Evolutionary conservation across 805 yeast genomes (phyloP).

Genomic region (Barnettozyma salicaria): DNA sequence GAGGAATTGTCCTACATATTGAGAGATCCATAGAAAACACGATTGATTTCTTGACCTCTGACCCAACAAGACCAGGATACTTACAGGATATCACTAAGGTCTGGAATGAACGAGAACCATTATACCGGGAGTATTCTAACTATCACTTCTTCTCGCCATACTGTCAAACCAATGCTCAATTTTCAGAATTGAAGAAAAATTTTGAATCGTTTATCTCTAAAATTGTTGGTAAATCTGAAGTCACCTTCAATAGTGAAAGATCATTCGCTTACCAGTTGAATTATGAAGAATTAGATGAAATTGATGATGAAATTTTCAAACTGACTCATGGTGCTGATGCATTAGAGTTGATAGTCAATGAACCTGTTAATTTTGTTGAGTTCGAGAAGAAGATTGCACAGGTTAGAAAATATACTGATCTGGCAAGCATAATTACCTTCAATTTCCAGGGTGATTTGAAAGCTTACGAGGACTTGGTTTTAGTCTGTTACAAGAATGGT

Average conservation of each 20-base stretch:
- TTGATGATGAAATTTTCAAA: constrained; percentile 37
- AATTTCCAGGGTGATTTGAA: constrained; percentile 48
- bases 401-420: constrained; percentile 53
- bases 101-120: constrained; percentile 73
- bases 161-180: constrained; percentile 50
- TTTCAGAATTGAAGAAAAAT: constrained; percentile 49
- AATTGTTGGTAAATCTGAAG: constrained; percentile 49
- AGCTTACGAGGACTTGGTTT: constrained; percentile 44
- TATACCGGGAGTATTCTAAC: constrained; percentile 79
- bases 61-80: constrained; percentile 84
- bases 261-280: constrained; percentile 74
- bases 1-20: constrained; percentile 79
- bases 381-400: constrained; percentile 70
- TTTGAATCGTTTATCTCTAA: constrained; percentile 52
- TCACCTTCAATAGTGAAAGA: constrained; percentile 33
- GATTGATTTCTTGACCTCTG: constrained; percentile 64
- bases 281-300: constrained; percentile 58
- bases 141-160: constrained; percentile 72
- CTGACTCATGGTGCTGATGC: constrained; percentile 71
- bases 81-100: constrained; percentile 73
- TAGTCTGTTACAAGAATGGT: constrained; percentile 68
- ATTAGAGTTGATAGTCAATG: constrained; percentile 71
- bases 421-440: constrained; percentile 79
- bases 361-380: constrained; percentile 39
- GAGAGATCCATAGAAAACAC: constrained; percentile 85